phyloP scores from a whole-genome alignment of 768 basidiomycete species.

The Chalciporus piperatus region DNA sequence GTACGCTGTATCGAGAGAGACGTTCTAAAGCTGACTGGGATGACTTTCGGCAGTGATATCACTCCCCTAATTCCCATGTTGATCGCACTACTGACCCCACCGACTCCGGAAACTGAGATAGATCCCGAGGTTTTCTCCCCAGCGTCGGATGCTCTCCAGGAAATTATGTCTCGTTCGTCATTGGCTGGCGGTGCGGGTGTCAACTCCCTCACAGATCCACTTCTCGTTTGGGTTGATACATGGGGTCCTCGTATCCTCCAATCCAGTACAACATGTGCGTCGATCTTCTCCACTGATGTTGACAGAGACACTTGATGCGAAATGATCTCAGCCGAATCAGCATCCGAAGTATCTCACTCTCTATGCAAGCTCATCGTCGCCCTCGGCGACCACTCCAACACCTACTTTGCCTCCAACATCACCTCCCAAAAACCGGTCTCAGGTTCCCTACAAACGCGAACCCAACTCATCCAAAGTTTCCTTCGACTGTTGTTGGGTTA shows the following conservation, averaged over 20 bases:
- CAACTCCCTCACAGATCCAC: constrained; percentile 76
- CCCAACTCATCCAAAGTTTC: constrained; percentile 64
- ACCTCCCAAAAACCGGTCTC: constrained; percentile 40
- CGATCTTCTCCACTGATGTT: background rate
- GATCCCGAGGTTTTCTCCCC: constrained; percentile 58
- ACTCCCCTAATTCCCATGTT: constrained; percentile 68
- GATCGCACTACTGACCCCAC: constrained; percentile 42
- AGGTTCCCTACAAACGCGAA: constrained; percentile 38
- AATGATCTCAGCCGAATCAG: constrained; percentile 23
- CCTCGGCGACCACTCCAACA: constrained; percentile 82
- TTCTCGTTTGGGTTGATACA: constrained; percentile 73
- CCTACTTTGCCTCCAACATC: constrained; percentile 71
- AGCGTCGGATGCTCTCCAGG: constrained; percentile 70
- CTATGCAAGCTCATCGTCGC: constrained; percentile 80
- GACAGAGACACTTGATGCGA: background rate
- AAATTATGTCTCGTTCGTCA: constrained; percentile 72
- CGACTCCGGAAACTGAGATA: constrained; percentile 29
- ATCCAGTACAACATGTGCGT: constrained; percentile 36
- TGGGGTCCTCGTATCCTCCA: constrained; percentile 49
- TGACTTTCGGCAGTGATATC: constrained; percentile 49
- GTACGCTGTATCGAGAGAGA: constrained; percentile 27
- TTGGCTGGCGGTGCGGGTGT: constrained; percentile 68
- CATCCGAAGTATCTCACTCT: constrained; percentile 61
- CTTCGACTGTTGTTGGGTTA: constrained; percentile 69
- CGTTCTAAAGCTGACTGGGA: background rate